These are phyloP conservation scores for Tetracentron sinense DNA, from an alignment of 164 flowering plant genomes.

Conservation along the genomic window DNA sequence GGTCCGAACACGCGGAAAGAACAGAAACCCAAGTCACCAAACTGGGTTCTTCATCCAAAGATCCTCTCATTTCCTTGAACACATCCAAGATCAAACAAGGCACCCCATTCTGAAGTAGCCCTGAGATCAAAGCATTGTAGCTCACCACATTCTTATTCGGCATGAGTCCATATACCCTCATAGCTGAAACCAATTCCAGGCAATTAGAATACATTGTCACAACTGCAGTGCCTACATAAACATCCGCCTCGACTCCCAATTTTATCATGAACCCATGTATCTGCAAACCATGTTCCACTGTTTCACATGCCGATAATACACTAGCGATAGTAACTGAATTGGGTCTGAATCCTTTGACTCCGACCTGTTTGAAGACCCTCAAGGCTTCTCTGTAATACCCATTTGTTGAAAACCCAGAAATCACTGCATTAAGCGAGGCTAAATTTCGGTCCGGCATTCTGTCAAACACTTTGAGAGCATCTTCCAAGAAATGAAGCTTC, in stretches of 20 bases:
- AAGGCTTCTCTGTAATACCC: slow-evolving; percentile 43
- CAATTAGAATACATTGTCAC: slow-evolving; percentile 53
- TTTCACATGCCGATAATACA: slow-evolving; percentile 41
- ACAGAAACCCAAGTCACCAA: slow-evolving; percentile 53
- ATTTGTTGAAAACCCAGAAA: slow-evolving; percentile 56
- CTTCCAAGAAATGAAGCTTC: slow-evolving; percentile 22
- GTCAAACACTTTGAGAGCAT: slow-evolving; percentile 53
- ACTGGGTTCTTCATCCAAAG: slow-evolving; percentile 35
- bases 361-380: slow-evolving; percentile 25
- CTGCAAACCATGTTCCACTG: slow-evolving; percentile 28
- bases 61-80: slow-evolving; percentile 44
- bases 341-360: slow-evolving; percentile 28
- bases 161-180: slow-evolving; percentile 40
- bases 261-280: slow-evolving; percentile 61
- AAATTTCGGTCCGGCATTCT: slow-evolving; percentile 50
- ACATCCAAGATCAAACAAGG: slow-evolving; percentile 28
- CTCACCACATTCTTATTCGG: slow-evolving; percentile 47
- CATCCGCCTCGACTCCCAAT: slow-evolving; percentile 54
- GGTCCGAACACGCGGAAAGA: slow-evolving; percentile 56
- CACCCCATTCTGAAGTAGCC: slow-evolving; percentile 45
- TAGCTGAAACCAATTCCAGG: slow-evolving; percentile 35
- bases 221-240: slow-evolving; percentile 54
- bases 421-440: slow-evolving; percentile 37
- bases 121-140: slow-evolving; percentile 61
- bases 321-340: slow-evolving; percentile 61